phyloP scores from a whole-genome alignment of 2,329 filamentous ascomycete genomes.

The Ophiostoma quercus region DNA sequence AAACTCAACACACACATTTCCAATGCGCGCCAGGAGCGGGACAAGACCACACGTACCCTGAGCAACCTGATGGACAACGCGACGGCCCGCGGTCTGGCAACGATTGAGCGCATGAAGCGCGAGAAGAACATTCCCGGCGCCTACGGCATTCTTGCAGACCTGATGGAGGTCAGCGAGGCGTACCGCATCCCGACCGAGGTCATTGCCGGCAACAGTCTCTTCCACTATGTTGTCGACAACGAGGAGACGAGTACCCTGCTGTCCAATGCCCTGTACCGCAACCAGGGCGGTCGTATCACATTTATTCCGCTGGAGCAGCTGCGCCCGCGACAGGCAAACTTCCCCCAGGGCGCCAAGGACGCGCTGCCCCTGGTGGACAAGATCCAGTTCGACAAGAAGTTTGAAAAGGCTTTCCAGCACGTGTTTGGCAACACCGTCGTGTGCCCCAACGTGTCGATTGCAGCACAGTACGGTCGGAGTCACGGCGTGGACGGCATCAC shows the following conservation, averaged over 20 bases:
- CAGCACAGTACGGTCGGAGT: slow-evolving; percentile 84
- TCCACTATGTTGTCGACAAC: slow-evolving; percentile 93
- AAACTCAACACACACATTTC: slow-evolving; percentile 73
- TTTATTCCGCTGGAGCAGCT: slow-evolving; percentile 90
- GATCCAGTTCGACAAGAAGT: slow-evolving; percentile 69
- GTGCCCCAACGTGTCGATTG: slow-evolving; percentile 82
- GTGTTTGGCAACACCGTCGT: slow-evolving; percentile 95
- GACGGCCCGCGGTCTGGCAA: slow-evolving; percentile 80
- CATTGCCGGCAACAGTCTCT: slow-evolving; percentile 84
- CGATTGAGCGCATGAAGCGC: slow-evolving; percentile 74
- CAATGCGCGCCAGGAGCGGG: slow-evolving; percentile 70
- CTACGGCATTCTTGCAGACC: slow-evolving; percentile 86
- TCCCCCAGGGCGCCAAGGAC: slow-evolving; percentile 73
- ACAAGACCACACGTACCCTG: slow-evolving; percentile 70
- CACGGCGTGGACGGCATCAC: slow-evolving; percentile 92
- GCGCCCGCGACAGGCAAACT: slow-evolving; percentile 62
- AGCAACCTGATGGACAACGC: slow-evolving; percentile 84
- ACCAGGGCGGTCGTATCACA: slow-evolving; percentile 79
- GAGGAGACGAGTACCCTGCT: slow-evolving; percentile 80
- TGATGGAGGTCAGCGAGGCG: slow-evolving; percentile 78
- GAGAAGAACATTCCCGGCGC: slow-evolving; percentile 77
- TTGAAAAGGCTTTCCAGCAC: slow-evolving; percentile 82
- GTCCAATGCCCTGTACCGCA: slow-evolving; percentile 70
- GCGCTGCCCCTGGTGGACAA: slow-evolving; percentile 83
- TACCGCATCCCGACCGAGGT: slow-evolving; percentile 90